Base-by-base conservation (phyloP, 768 basidiomycete species). In the Trametes cinnabarina region DNA sequence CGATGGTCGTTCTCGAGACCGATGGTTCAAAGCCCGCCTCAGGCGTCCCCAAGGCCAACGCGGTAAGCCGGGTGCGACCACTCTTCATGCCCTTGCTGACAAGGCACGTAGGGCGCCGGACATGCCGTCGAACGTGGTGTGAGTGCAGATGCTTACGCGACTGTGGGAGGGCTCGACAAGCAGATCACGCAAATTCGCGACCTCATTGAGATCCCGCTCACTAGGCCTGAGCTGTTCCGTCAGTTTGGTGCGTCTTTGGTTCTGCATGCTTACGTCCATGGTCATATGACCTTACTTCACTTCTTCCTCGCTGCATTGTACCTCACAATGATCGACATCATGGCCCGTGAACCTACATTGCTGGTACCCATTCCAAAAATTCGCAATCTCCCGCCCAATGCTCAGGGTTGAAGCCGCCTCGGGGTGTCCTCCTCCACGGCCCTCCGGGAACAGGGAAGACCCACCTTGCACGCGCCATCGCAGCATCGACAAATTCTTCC, bases 381-480 rank as follows among this genome's bases (percentile, higher is more conserved):
- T n/a, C n/a, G n/a, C n/a, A n/a, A n/a, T 22, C 34, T 11, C 23
- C 11, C 35, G 23, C 20, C 35, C 32, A 22, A 47, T 19, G 20
- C n/a, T 22, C 53, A 84, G 93, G 91, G 34, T 79, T 99, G n/a
- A 94, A 91, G 66, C 95, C 96, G 15, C 95, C 96, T n/a, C 86
- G 92, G 44, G 97, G 97, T 4, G 89, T 98, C 43, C 81, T 98
- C 19, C 82, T 99, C 1, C 88, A 98, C 71, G 97, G 97, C 11
- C 95, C 94, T 11, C 94, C 97, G 3, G 97, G 97, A 35, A 98
- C 97, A 9, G 97, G 97, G 15, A 99, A 99, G 75, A 99, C 97
- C 0, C 94, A 97, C 68, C 78, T 99, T 2, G 96, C 97, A 11
- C 87, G 94, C 60, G 92, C 94, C 14, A 94, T 99, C 57, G 94